Evolutionary conservation across 202 grass and related monocot genomes (phyloP).

Genomic region (Setaria italica): DNA sequence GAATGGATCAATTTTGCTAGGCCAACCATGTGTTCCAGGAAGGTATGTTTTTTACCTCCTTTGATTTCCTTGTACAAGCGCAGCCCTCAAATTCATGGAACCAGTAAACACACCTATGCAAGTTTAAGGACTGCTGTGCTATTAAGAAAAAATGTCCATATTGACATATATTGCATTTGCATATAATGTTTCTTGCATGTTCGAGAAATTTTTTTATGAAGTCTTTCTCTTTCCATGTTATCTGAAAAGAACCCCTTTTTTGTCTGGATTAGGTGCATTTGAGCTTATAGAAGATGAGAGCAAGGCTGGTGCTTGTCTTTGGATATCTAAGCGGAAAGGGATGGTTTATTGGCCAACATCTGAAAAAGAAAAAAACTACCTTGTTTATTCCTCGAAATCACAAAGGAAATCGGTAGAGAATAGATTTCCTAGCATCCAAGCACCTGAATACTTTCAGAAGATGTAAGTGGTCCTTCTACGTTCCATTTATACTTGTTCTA

Average conservation of each 20-base stretch:
- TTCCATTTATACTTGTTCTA: conserved; percentile 21
- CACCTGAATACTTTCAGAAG: conserved; percentile 81
- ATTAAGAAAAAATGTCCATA: too few relatives aligned
- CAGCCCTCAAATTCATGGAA: background rate
- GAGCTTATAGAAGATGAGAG: conserved; percentile 89
- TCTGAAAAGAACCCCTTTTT: conserved; percentile 33
- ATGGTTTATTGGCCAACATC: conserved; percentile 87
- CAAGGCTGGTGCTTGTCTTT: conserved; percentile 91
- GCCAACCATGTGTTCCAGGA: background rate
- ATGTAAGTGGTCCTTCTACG: conserved; percentile 56
- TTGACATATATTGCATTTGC: conserved; percentile 4
- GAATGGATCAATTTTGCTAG: background rate
- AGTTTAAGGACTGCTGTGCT: background rate
- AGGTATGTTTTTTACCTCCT: background rate
- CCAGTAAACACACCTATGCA: background rate
- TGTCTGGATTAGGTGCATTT: conserved; percentile 70
- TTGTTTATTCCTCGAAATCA: conserved; percentile 51
- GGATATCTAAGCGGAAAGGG: conserved; percentile 80
- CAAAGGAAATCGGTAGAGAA: conserved; percentile 48
- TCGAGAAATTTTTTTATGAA: too few relatives aligned
- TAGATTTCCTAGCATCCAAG: conserved; percentile 61
- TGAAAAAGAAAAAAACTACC: conserved; percentile 64
- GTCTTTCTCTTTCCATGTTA: conserved; percentile 16
- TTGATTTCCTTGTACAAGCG: conserved; percentile 4
- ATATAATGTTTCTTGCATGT: conserved; percentile 4